phyloP scores from a whole-genome alignment of 768 basidiomycete genomes.

The Russula lepida region DNA sequence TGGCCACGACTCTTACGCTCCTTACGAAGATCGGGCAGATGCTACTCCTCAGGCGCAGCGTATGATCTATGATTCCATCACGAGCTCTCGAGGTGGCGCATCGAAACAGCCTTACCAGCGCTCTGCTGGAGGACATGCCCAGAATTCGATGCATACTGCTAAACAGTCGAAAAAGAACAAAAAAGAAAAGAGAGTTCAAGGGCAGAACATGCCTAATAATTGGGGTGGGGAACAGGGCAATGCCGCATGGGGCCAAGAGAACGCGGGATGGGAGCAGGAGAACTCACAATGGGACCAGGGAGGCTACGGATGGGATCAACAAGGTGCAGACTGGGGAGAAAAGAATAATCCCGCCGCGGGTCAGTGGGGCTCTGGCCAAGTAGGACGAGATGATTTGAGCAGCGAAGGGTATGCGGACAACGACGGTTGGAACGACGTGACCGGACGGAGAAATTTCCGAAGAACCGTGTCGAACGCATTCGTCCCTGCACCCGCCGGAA shows the following conservation, averaged over 20 bases:
- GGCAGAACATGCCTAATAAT: background rate
- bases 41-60: constrained; percentile 5
- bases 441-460: constrained; percentile 4
- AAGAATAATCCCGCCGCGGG: background rate
- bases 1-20: constrained; percentile 3
- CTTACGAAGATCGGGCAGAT: constrained; percentile 4
- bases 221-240: constrained; percentile 5
- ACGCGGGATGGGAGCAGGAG: background rate
- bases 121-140: background rate
- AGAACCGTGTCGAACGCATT: constrained; percentile 7
- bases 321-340: background rate
- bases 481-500: background rate
- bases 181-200: constrained; percentile 15
- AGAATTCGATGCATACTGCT: background rate
- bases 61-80: constrained; percentile 11
- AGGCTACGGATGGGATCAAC: constrained; percentile 2
- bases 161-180: constrained; percentile 13
- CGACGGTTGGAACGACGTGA: constrained; percentile 13
- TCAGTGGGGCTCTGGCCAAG: background rate
- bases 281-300: background rate
- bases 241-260: background rate
- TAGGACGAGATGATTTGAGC: constrained; percentile 4
- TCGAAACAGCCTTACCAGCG: constrained; percentile 1
- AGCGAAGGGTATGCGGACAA: constrained; percentile 13
- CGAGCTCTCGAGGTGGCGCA: constrained; percentile 3